phyloP scores from a whole-genome alignment of 495 filamentous ascomycete species.

The Parathielavia hyrcaniae region DNA sequence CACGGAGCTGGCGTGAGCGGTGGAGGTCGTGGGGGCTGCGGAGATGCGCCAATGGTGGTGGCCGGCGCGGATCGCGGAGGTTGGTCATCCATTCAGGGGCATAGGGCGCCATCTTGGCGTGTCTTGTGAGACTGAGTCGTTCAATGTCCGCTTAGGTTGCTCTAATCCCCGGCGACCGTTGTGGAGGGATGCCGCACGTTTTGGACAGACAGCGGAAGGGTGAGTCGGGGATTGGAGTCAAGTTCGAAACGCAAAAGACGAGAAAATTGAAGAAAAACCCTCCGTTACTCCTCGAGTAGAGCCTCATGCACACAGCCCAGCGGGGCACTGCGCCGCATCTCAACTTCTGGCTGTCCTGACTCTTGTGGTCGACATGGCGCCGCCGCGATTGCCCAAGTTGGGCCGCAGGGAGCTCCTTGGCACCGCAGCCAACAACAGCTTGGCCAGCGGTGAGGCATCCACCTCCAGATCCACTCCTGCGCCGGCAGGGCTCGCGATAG shows the following conservation, averaged over 20 bases:
- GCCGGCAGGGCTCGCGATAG: constrained; percentile 9
- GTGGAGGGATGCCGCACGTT: too few relatives aligned
- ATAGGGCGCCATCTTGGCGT: constrained; percentile 7
- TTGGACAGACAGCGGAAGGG: too few relatives aligned
- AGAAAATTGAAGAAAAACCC: not conserved
- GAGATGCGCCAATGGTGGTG: constrained; percentile 8
- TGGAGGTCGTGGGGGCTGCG: not conserved
- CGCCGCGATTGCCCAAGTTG: not conserved
- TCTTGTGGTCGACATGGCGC: too few relatives aligned
- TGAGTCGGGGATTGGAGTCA: not conserved
- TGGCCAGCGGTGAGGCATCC: not conserved
- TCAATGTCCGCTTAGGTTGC: not conserved
- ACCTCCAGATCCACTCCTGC: not conserved
- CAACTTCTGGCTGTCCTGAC: not conserved
- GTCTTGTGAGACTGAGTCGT: not conserved
- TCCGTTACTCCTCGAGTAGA: constrained; percentile 1
- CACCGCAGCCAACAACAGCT: not conserved
- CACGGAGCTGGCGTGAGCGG: not conserved
- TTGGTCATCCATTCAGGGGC: constrained; percentile 1
- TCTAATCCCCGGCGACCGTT: too few relatives aligned
- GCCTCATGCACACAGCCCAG: not conserved
- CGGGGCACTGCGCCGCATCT: not conserved
- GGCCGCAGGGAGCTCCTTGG: not conserved
- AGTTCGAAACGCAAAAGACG: not conserved
- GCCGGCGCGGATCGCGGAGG: constrained; percentile 6